Evolutionary conservation across 768 basidiomycete species (phyloP).

Genomic region (Kwoniella newhampshirensis): DNA sequence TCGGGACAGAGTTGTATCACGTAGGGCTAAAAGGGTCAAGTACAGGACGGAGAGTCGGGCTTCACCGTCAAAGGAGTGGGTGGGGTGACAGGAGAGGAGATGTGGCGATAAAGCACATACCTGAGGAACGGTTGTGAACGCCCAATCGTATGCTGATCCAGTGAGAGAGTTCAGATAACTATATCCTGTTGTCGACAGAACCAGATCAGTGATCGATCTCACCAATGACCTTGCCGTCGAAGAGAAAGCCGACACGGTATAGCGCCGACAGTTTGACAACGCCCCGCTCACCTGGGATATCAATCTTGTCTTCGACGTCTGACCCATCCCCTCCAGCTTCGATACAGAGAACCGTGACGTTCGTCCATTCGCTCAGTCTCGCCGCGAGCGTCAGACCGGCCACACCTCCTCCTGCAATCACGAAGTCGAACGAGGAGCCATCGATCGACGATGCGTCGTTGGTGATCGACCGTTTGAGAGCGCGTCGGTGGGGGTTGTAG

Average conservation of each 20-base stretch:
- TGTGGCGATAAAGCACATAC: conserved; percentile 10
- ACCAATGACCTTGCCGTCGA: too few relatives aligned
- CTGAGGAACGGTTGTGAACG: conserved; percentile 43
- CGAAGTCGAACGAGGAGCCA: conserved; percentile 56
- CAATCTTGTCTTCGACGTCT: conserved; percentile 45
- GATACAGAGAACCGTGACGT: conserved; percentile 58
- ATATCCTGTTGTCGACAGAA: conserved; percentile 31
- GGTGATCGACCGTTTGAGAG: conserved; percentile 30
- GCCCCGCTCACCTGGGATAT: conserved; percentile 51
- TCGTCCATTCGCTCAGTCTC: conserved; percentile 58
- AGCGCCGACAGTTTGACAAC: too few relatives aligned
- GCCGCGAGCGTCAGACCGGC: conserved; percentile 59
- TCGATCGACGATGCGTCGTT: conserved; percentile 22
- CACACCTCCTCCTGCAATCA: conserved; percentile 60
- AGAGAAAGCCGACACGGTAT: background rate
- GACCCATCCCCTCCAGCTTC: conserved; percentile 52
- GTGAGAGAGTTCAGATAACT: conserved; percentile 35
- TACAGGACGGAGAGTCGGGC: background rate
- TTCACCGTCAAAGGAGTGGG: background rate
- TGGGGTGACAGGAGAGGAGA: background rate
- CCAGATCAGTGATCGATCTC: too few relatives aligned
- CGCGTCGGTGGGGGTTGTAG: conserved; percentile 31
- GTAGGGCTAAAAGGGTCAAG: too few relatives aligned
- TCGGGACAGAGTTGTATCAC: background rate
- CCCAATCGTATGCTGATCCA: conserved; percentile 42